Evolutionary conservation across 805 yeast genomes (phyloP), one percentile per base, ranked within the genome.

Genomic region (Saturnispora saitoi): DNA sequence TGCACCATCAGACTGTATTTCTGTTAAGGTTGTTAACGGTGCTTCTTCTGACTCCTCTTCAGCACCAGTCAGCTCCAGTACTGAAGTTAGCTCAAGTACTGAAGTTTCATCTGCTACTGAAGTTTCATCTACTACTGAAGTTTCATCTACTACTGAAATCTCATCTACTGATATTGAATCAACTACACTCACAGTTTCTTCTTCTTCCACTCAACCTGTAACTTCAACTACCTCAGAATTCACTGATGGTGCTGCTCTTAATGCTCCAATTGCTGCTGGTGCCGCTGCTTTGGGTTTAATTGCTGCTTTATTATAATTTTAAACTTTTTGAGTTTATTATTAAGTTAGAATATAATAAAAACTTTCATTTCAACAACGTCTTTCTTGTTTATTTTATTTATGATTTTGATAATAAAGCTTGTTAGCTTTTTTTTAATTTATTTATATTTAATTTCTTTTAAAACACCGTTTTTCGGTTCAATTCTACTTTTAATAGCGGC

Each of bases 1-100:
- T 47, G 56, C 54, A 17, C 66, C 70, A 43, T 37, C 46, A 6
- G 61, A 14, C 17, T 54, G 57, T 53, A 47, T 48, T 14, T 8
- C 45, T 4, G 30, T 54, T 5, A 47, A 37, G n/a, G 9, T 54
- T 15, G 48, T 26, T 24, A 38, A 31, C n/a, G 38, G 37, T 8
- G 15, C 45, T 26, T 12, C 51, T 36, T 17, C 49, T 17, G 8
- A 44, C 14, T 17, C 39, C 31, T 17, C 51, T 2, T 8, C 43
- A 15, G 37, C 50, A n/a, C 19, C 39, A 28, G 10, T 9, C 44
- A 20, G 9, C 49, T 28, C 6, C 36, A n/a, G 20, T n/a, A n/a
- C n/a, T n/a, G n/a, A n/a, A n/a, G n/a, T n/a, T n/a, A n/a, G n/a
- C n/a, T n/a, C n/a, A n/a, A n/a, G n/a, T n/a, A n/a, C n/a, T n/a